Conservation (phyloP, 306 rosid genomes). For the Castanea sativa region DNA sequence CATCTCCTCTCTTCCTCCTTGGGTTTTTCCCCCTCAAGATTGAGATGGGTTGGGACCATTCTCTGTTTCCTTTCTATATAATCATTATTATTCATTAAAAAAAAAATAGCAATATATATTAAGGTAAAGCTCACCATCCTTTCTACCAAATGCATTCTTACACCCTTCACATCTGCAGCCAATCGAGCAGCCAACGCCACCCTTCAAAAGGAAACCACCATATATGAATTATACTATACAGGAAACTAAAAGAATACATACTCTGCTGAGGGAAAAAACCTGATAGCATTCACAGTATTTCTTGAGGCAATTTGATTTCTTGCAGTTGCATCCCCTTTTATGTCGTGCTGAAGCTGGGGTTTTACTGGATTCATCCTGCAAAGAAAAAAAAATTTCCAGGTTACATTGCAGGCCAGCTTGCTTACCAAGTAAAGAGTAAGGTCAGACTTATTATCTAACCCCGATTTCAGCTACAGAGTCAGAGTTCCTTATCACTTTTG, state of each 20-base stretch:
- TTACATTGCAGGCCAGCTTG: constrained; percentile 7
- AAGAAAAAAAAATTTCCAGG: constrained; percentile 17
- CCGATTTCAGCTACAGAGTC: constrained; percentile 59
- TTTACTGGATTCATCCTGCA: constrained; percentile 74
- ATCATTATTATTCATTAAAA: too few species aligned
- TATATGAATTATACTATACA: constrained; percentile 30
- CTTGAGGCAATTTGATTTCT: constrained; percentile 82
- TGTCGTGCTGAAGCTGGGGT: constrained; percentile 83
- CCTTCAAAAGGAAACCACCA: constrained; percentile 46
- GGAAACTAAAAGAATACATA: constrained; percentile 4
- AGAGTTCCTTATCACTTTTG: constrained; percentile 70
- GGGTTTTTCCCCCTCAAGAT: too few species aligned
- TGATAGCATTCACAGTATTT: constrained; percentile 90
- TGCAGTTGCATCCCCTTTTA: constrained; percentile 92
- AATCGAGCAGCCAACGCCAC: constrained; percentile 88
- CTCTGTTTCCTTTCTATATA: too few species aligned
- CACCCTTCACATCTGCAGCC: constrained; percentile 89
- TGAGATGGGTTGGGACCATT: too few species aligned
- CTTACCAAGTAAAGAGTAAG: constrained; percentile 1
- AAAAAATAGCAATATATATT: neutral
- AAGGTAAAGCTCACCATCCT: constrained; percentile 63
- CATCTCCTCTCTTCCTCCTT: too few species aligned
- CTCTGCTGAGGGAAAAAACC: constrained; percentile 43
- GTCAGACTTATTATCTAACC: constrained; percentile 45
- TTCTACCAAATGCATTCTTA: constrained; percentile 75